These are phyloP conservation scores for Xylariales sp. DNA, from an alignment of 2,329 filamentous ascomycete genomes.

Conservation along the genomic window DNA sequence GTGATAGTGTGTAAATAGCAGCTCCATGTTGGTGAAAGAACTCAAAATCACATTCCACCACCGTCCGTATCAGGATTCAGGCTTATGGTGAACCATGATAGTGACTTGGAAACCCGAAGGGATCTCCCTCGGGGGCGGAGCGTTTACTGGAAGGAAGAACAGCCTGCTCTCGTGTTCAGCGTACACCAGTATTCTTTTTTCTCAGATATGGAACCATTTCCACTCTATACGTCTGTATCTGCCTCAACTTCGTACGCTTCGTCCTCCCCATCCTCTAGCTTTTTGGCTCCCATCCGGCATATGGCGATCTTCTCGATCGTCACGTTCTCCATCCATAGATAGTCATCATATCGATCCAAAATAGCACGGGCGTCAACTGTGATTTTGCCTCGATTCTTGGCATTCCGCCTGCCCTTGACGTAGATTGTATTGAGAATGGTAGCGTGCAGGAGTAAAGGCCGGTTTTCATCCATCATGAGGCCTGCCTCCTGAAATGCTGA, in stretches of 20 bases:
- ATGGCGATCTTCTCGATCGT: conserved; percentile 69
- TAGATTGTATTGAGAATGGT: conserved; percentile 87
- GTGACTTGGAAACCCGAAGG: too few species aligned
- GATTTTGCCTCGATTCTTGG: conserved; percentile 30
- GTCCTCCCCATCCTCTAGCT: conserved; percentile 46
- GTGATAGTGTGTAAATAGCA: too few species aligned
- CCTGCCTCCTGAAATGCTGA: conserved; percentile 49
- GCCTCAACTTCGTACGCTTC: conserved; percentile 50
- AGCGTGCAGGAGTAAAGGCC: conserved; percentile 73
- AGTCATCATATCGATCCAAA: conserved; percentile 57
- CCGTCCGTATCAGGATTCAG: too few species aligned
- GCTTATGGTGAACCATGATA: too few species aligned
- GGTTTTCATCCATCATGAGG: conserved; percentile 52
- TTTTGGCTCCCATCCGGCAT: conserved; percentile 84
- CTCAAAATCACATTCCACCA: too few species aligned
- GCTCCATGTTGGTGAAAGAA: too few species aligned
- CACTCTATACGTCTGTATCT: conserved; percentile 31
- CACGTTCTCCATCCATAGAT: conserved; percentile 67
- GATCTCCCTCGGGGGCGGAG: too few species aligned
- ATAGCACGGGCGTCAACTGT: conserved; percentile 51
- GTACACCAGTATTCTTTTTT: not conserved
- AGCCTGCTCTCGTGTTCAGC: not conserved
- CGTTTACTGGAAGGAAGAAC: too few species aligned
- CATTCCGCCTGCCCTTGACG: conserved; percentile 38
- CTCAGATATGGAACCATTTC: too few species aligned